Percentiles rank a stretch among this genome's conserved stretches.
phyloP scores from a whole-genome alignment of 2,329 filamentous ascomycete genomes.

The Penicillium sp. region DNA sequence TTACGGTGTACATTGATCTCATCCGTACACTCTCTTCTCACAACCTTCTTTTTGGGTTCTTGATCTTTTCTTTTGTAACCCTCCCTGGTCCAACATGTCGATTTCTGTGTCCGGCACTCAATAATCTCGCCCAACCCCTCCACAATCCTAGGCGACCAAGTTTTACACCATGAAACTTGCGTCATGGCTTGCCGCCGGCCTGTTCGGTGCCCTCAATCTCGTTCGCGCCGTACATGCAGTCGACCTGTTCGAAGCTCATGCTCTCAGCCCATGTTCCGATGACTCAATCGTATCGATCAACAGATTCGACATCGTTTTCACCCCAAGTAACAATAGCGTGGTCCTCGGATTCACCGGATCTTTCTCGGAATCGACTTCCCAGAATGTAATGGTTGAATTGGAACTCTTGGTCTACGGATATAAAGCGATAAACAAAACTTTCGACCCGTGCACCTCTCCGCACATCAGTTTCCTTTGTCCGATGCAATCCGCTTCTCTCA shows the following conservation, averaged over 20 bases:
- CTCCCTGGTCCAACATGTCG: not conserved
- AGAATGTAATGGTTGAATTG: constrained; percentile 73
- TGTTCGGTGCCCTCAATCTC: constrained; percentile 8
- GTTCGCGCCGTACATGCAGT: constrained; percentile 11
- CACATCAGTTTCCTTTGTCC: not conserved
- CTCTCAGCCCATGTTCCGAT: constrained; percentile 17
- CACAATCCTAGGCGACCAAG: not conserved
- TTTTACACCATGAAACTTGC: constrained; percentile 13
- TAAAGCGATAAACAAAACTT: constrained; percentile 58
- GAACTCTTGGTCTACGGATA: constrained; percentile 79
- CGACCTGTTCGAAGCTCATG: constrained; percentile 16
- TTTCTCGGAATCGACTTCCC: constrained; percentile 76
- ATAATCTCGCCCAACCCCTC: not conserved
- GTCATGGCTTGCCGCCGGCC: constrained; percentile 13
- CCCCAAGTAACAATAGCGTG: constrained; percentile 44
- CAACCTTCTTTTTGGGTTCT: not conserved
- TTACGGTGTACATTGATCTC: not conserved
- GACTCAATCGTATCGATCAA: constrained; percentile 16
- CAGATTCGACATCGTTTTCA: constrained; percentile 36
- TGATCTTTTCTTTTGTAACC: not conserved
- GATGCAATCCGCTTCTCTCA: constrained; percentile 28
- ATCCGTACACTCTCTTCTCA: not conserved
- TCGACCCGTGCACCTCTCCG: constrained; percentile 68
- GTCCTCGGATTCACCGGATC: constrained; percentile 65
- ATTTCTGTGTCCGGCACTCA: not conserved